phyloP scores from a whole-genome alignment of 2,329 filamentous ascomycete species.

The Arachnopeziza araneosa region DNA sequence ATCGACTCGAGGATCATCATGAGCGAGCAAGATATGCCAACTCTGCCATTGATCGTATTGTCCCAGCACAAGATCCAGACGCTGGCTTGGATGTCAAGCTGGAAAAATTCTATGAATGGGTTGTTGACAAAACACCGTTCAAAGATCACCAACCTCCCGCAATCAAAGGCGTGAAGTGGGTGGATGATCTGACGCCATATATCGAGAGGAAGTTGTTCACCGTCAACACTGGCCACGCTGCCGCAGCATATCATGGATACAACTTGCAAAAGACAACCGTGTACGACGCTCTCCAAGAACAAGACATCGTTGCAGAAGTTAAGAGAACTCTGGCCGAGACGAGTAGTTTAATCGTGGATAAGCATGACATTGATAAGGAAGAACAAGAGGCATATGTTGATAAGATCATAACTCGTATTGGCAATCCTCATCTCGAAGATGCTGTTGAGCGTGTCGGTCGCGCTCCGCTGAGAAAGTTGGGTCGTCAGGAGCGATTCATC shows the following conservation, averaged over 20 bases:
- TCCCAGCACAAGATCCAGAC: slow-evolving; percentile 78
- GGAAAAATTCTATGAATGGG: slow-evolving; percentile 99
- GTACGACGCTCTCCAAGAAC: slow-evolving; percentile 79
- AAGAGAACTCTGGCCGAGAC: slow-evolving; percentile 79
- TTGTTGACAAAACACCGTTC: slow-evolving; percentile 85
- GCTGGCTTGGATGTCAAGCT: slow-evolving; percentile 87
- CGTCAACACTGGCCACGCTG: slow-evolving; percentile 96
- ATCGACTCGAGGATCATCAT: slow-evolving; percentile 62
- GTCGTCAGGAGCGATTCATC: slow-evolving; percentile 92
- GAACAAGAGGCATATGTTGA: slow-evolving; percentile 85
- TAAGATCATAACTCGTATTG: slow-evolving; percentile 87
- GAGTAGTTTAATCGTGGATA: slow-evolving; percentile 75
- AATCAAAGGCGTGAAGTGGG: slow-evolving; percentile 89
- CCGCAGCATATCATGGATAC: slow-evolving; percentile 92
- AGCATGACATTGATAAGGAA: slow-evolving; percentile 70
- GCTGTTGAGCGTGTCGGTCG: slow-evolving; percentile 65
- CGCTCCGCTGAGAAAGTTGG: slow-evolving; percentile 88
- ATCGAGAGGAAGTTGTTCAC: slow-evolving; percentile 99
- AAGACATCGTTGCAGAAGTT: slow-evolving; percentile 74
- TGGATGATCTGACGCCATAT: slow-evolving; percentile 84
- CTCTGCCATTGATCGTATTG: slow-evolving; percentile 96
- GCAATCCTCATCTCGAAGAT: slow-evolving; percentile 89
- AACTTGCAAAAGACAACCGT: slow-evolving; percentile 80
- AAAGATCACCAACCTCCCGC: slow-evolving; percentile 61
- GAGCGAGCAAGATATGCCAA: slow-evolving; percentile 87